Base-by-base conservation (phyloP, 2,329 filamentous ascomycete genomes). In the Penicillium nordicum region DNA sequence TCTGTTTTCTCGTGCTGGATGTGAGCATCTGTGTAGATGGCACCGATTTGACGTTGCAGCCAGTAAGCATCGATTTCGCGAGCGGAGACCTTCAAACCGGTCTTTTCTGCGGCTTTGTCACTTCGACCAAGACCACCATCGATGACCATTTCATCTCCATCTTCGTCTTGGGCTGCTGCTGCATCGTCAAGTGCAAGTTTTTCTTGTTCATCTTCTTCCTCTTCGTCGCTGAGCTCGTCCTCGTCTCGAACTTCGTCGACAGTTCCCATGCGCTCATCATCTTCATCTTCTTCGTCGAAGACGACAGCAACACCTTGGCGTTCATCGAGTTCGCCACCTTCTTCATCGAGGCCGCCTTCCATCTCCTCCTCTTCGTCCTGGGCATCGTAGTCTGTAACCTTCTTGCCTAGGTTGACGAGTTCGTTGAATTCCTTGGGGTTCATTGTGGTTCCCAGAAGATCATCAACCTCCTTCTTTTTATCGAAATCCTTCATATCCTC, bases 31-130 rank as follows among this genome's bases (percentile, higher is more conserved):
- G 89, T 83, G 70, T 97, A 97, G 3, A 96, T 80, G 40, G 84
- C 81, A 55, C 93, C 93, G 51, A 99, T 92, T 69, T 97, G 89
- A 62, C 94, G 84, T 74, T 97, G 94, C 57, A 99, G 76, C 94
- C 94, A 99, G 76, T 93, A 99, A 10, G 93, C 93, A 73, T 99
- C 94, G 61, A 99, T 96, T 56, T 97, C 92, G 62, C 93, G 87
- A 47, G 90, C 90, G 18, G 89, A 81, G 55, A 99, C 84, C 47
- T 86, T 84, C 44, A 82, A 69, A 48, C 74, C 74, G 40, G 68
- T 76, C 67, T 79, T 79, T 50, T 75, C 75, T 62, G 77, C 75
- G 64, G 69, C 67, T 72, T 68, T 79, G 36, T 77, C 76, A 54
- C 76, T 76, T 23, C 58, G 61, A 23, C 57, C 63, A 32, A 82